Conservation (phyloP, 1,284 basidiomycete species). For the Mycena sp. region DNA sequence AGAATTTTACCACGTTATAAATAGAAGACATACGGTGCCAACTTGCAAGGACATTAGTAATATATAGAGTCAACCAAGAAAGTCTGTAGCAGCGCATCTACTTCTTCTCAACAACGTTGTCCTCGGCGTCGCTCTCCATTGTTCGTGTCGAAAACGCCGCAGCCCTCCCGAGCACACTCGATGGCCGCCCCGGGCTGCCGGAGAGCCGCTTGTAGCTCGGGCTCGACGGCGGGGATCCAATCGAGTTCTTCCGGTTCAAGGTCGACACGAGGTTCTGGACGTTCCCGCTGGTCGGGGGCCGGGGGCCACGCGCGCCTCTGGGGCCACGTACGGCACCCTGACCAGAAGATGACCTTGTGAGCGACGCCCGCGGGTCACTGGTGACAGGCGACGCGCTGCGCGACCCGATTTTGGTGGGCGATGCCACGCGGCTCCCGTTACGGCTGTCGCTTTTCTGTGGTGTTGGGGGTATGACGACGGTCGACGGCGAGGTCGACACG, state of each 20-base stretch:
- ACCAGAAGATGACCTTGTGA: conserved; percentile 55
- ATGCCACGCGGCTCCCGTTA: conserved; percentile 13
- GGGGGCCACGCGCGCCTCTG: conserved; percentile 54
- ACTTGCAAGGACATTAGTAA: conserved; percentile 10
- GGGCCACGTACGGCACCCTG: too few species aligned
- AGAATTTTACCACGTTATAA: conserved; percentile 20
- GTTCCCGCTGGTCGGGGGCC: conserved; percentile 58
- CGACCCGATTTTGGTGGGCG: conserved; percentile 16
- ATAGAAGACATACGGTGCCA: conserved; percentile 11
- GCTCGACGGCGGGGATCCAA: conserved; percentile 48
- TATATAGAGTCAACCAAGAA: background rate
- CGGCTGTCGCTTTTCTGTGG: conserved; percentile 25
- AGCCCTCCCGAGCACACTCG: conserved; percentile 56
- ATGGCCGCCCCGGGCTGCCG: conserved; percentile 47
- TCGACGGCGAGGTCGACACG: too few species aligned
- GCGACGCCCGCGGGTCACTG: conserved; percentile 44
- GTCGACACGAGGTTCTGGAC: conserved; percentile 66
- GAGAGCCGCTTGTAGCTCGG: conserved; percentile 43
- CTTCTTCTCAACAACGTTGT: conserved; percentile 60
- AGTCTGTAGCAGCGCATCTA: background rate
- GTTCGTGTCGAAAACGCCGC: conserved; percentile 75
- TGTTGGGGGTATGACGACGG: conserved; percentile 45
- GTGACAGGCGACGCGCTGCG: conserved; percentile 43
- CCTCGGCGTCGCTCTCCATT: conserved; percentile 84
- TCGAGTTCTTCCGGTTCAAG: conserved; percentile 58